Conservation (phyloP, 139 green algal species). For the Mychonastes homosphaera region DNA sequence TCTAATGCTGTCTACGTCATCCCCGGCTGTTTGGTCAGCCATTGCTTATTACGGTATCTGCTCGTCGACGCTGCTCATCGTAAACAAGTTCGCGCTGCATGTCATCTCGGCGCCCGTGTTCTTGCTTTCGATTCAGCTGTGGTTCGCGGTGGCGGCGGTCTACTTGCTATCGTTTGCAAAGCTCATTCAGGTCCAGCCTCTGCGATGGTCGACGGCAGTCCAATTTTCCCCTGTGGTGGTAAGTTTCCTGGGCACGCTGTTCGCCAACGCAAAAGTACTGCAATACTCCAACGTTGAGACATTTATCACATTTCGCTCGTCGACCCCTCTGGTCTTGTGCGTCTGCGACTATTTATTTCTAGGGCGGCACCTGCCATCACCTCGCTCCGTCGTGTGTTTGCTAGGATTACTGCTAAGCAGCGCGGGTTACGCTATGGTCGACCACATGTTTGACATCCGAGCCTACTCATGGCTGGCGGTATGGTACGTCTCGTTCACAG, state of each 20-base stretch:
- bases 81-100: conserved; percentile 50
- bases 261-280: conserved; percentile 39
- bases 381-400: conserved; percentile 17
- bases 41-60: conserved; percentile 40
- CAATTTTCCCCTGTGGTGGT: conserved; percentile 21
- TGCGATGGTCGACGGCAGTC: no score
- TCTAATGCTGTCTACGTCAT: no score
- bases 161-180: no score
- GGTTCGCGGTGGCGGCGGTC: no score
- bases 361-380: conserved; percentile 41
- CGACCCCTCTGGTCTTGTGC: conserved; percentile 41
- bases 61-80: conserved; percentile 40
- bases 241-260: conserved; percentile 37
- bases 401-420: no score
- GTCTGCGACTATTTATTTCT: conserved; percentile 63
- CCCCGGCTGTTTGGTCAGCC: no score
- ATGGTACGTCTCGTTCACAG: conserved; percentile 47
- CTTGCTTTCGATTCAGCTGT: conserved; percentile 33
- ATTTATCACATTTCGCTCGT: conserved; percentile 72
- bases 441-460: conserved; percentile 1
- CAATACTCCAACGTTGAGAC: conserved; percentile 68
- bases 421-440: no score
- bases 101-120: conserved; percentile 39
- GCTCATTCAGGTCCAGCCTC: no score
- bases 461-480: conserved; percentile 14